A percentile compares a stretch with the other conserved stretches of the same genome.
These are phyloP conservation scores for Xylariomycetidae sp. DNA, from an alignment of 2,329 filamentous ascomycete species.

Conservation along the genomic window DNA sequence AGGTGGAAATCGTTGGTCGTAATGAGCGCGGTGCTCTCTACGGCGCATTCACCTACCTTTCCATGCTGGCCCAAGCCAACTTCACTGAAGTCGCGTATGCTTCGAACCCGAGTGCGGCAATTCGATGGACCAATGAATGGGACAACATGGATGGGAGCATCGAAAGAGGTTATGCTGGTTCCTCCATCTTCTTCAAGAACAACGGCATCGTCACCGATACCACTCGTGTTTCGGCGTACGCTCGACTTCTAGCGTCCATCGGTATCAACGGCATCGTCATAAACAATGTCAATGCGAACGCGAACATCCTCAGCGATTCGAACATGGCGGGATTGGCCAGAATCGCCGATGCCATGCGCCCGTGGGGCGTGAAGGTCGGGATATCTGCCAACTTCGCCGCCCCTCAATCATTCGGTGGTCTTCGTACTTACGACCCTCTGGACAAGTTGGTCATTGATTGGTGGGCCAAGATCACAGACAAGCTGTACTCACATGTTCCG, in stretches of 20 bases:
- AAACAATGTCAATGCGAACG: slow-evolving; percentile 69
- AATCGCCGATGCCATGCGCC: slow-evolving; percentile 60
- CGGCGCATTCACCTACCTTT: slow-evolving; percentile 63
- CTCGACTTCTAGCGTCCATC: slow-evolving; percentile 60
- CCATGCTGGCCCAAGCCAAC: slow-evolving; percentile 40
- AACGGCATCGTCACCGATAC: slow-evolving; percentile 52
- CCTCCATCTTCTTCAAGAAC: slow-evolving; percentile 61
- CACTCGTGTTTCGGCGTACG: slow-evolving; percentile 55
- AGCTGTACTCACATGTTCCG: slow-evolving; percentile 55
- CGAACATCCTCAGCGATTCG: slow-evolving; percentile 43
- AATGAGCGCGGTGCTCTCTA: slow-evolving; percentile 65
- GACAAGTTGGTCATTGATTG: slow-evolving; percentile 52
- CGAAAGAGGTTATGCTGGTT: slow-evolving; percentile 62
- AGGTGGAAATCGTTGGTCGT: slow-evolving; percentile 54
- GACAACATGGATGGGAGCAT: slow-evolving; percentile 64
- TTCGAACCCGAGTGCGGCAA: slow-evolving; percentile 40
- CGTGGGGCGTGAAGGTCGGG: slow-evolving; percentile 60
- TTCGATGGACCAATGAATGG: slow-evolving; percentile 70
- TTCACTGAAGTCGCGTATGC: slow-evolving; percentile 45
- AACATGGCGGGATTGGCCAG: slow-evolving; percentile 57
- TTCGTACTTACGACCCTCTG: slow-evolving; percentile 60
- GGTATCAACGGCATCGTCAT: slow-evolving; percentile 60
- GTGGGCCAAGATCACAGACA: slow-evolving; percentile 55
- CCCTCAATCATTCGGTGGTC: slow-evolving; percentile 48
- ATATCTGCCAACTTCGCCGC: slow-evolving; percentile 65